Conservation (phyloP, 306 rosid genomes). For the Lotus japonicus region DNA sequence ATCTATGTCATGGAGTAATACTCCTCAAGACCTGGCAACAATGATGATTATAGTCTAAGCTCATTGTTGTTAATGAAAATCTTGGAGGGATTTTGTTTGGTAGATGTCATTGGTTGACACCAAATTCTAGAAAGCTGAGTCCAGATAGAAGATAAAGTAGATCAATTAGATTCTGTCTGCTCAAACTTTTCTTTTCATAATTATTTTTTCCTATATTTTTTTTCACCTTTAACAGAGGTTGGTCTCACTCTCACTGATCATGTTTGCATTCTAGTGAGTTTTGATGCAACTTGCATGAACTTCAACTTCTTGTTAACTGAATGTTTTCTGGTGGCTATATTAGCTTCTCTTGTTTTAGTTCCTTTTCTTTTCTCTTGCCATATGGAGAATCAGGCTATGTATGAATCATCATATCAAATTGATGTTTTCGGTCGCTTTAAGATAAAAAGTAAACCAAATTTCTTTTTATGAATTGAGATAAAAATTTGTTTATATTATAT, state of each 20-base stretch:
- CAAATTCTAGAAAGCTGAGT: constrained; percentile 47
- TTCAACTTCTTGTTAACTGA: constrained; percentile 8
- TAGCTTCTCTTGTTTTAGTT: background rate
- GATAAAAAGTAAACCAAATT: no score
- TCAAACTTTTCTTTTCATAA: constrained; percentile 24
- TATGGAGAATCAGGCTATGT: background rate
- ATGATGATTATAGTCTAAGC: constrained; percentile 51
- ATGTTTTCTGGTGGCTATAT: background rate
- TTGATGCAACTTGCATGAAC: constrained; percentile 22
- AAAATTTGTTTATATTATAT: no score
- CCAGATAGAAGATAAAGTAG: constrained; percentile 54
- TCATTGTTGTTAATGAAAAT: constrained; percentile 37
- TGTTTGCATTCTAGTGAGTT: constrained; percentile 12
- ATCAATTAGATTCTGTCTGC: constrained; percentile 43
- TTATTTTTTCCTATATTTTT: constrained; percentile 16
- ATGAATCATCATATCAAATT: no score
- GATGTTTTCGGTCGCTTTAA: no score
- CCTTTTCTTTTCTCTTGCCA: background rate
- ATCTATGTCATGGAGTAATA: constrained; percentile 18
- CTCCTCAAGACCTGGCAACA: constrained; percentile 38
- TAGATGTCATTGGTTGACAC: constrained; percentile 45
- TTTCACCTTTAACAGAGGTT: constrained; percentile 24
- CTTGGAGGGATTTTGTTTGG: constrained; percentile 39
- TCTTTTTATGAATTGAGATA: no score
- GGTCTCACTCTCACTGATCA: constrained; percentile 24